These are phyloP conservation scores for Hemerocallis citrina DNA, from an alignment of 106 monocot genomes.

Conservation along the genomic window DNA sequence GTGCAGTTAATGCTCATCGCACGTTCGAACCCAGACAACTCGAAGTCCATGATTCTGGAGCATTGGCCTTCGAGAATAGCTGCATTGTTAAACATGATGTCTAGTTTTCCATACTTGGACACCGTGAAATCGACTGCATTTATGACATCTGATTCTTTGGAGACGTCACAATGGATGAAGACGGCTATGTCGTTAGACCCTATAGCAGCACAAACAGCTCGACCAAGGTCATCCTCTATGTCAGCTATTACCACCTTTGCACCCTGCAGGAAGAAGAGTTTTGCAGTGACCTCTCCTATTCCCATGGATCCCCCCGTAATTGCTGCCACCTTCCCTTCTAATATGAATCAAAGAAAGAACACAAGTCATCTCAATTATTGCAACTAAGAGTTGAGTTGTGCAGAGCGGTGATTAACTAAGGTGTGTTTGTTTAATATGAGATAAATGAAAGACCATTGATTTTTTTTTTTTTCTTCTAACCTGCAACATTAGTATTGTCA, in stretches of 20 bases:
- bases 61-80: not conserved
- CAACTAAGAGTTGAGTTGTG: not conserved
- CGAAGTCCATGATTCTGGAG: not conserved
- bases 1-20: slow-evolving; percentile 30
- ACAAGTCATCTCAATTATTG: not conserved
- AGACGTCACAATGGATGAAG: slow-evolving; percentile 27
- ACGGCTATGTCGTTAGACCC: slow-evolving; percentile 2
- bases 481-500: no score
- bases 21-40: slow-evolving; percentile 20
- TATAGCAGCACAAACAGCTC: slow-evolving; percentile 3
- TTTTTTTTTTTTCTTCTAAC: no score
- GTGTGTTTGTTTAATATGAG: no score
- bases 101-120: slow-evolving; percentile 13
- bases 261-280: slow-evolving; percentile 36
- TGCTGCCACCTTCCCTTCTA: slow-evolving; percentile 52
- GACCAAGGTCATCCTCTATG: slow-evolving; percentile 12
- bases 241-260: slow-evolving; percentile 39
- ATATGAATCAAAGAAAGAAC: not conserved
- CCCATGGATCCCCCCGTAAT: slow-evolving; percentile 56
- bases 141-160: slow-evolving; percentile 15
- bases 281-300: slow-evolving; percentile 35
- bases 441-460: no score
- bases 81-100: slow-evolving; percentile 31
- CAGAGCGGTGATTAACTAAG: no score
- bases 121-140: slow-evolving; percentile 7